These are phyloP conservation scores for Artemisia annua DNA, from an alignment of 129 eudicot species.

Conservation along the genomic window DNA sequence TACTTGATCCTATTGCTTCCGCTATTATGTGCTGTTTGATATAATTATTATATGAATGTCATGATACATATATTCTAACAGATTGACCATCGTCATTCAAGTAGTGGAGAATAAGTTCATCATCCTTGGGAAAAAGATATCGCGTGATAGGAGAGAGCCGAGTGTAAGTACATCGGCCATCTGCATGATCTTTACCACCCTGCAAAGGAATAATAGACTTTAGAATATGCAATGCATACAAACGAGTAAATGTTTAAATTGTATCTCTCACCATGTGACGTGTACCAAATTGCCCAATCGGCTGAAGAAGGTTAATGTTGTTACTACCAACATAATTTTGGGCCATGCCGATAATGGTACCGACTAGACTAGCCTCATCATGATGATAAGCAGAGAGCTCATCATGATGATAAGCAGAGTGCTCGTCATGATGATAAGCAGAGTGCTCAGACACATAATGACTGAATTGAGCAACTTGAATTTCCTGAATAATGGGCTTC, in stretches of 20 bases:
- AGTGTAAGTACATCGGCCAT: slow-evolving; percentile 74
- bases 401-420: slow-evolving; percentile 15
- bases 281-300: slow-evolving; percentile 86
- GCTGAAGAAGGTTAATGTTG: slow-evolving; percentile 73
- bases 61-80: too few species aligned
- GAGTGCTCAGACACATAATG: slow-evolving; percentile 77
- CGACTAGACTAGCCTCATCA: slow-evolving; percentile 80
- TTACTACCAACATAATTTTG: slow-evolving; percentile 86
- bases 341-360: slow-evolving; percentile 93
- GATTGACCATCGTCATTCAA: slow-evolving; percentile 85
- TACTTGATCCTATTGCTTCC: too few species aligned
- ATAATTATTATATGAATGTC: too few species aligned
- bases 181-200: slow-evolving; percentile 99
- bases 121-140: slow-evolving; percentile 69
- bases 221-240: background rate
- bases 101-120: slow-evolving; percentile 72
- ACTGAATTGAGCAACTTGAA: slow-evolving; percentile 81
- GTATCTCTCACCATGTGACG: slow-evolving; percentile 58
- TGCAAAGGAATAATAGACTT: slow-evolving; percentile 12
- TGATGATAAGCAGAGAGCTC: slow-evolving; percentile 63
- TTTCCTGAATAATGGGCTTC: slow-evolving; percentile 62
- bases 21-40: too few species aligned
- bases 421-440: slow-evolving; percentile 79
- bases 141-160: slow-evolving; percentile 63
- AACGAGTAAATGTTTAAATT: background rate